phyloP scores from a whole-genome alignment of 2,329 filamentous ascomycete genomes.

The Aspergillus sergii region DNA sequence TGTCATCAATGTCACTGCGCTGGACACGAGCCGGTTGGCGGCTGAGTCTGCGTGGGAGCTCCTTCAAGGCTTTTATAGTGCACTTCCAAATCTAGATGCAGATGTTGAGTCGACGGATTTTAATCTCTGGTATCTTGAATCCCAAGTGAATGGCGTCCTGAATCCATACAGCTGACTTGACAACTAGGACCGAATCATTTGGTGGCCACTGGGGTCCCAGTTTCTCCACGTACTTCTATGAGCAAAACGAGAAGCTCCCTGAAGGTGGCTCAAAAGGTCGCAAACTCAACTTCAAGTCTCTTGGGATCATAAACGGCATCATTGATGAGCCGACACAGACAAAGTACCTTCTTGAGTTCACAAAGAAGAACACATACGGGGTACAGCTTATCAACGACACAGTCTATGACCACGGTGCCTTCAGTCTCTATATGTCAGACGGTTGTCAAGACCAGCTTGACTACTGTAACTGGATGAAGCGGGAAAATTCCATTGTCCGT shows the following conservation, averaged over 20 bases:
- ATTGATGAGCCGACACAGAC: slow-evolving; percentile 53
- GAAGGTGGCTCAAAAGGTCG: slow-evolving; percentile 53
- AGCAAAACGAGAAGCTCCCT: slow-evolving; percentile 58
- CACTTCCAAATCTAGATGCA: slow-evolving; percentile 51
- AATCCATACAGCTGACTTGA: not conserved
- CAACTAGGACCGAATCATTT: slow-evolving; percentile 22
- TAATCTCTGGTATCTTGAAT: slow-evolving; percentile 62
- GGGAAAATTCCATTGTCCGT: slow-evolving; percentile 28
- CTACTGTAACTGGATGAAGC: slow-evolving; percentile 63
- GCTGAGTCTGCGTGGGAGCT: slow-evolving; percentile 60
- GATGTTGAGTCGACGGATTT: slow-evolving; percentile 55
- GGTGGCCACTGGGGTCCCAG: not conserved
- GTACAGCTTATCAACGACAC: slow-evolving; percentile 58
- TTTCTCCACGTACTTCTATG: slow-evolving; percentile 61
- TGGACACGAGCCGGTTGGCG: slow-evolving; percentile 60
- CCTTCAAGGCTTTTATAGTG: slow-evolving; percentile 57
- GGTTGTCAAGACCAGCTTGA: slow-evolving; percentile 66
- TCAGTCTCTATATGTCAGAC: slow-evolving; percentile 61
- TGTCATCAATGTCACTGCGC: slow-evolving; percentile 52
- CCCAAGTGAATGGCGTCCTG: slow-evolving; percentile 40
- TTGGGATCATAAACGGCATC: slow-evolving; percentile 60
- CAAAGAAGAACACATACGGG: slow-evolving; percentile 59
- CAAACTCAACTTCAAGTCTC: slow-evolving; percentile 56
- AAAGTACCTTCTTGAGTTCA: slow-evolving; percentile 54
- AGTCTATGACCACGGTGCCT: slow-evolving; percentile 61